Evolutionary conservation across 1,284 basidiomycete species (phyloP), one percentile per base, ranked within the genome.

Genomic region (Pascua guehoae): DNA sequence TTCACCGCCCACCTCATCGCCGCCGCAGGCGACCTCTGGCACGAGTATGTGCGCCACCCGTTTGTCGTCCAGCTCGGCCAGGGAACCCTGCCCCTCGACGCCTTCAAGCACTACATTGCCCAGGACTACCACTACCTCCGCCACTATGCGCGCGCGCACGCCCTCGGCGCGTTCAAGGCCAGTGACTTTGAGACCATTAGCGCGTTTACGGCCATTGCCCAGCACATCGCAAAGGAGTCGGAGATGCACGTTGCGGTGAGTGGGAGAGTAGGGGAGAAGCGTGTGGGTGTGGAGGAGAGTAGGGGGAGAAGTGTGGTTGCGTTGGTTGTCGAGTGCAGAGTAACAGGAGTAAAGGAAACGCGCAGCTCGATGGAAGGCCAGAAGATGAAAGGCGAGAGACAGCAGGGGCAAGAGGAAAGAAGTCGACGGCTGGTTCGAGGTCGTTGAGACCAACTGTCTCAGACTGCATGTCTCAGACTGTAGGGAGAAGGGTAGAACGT

Each of bases 81-180:
- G 47, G 91, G 89, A 0, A 86, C 83, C 0, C 81, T 95, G 2
- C 80, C 84, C 0, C 77, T 74, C 37, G 80, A 84, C 36, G 79
- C 81, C 32, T 96, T 97, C 75, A 71, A 88, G 18, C 87, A 92
- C 72, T 98, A 95, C 72, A 87, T 97, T 77, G 88, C 75, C 57
- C 81, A 82, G 62, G 82, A 83, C 61, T 83, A 82, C 62, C 69
- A 78, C 40, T 81, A 81, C 59, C 69, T 81, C 11, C 66, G 69
- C 32, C 79, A 81, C 58, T 81, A 71, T 72, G 49, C 80, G 8
- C 70, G 81, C 37, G 78, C 81, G 1, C 81, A 81, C 69, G 72
- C 78, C 2, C 79, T 93, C 0, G 84, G 93, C 8, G 88, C 85
- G 1, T 86, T 86, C 59, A 95, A 95, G 76, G 86, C 86, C 0